phyloP scores from a whole-genome alignment of 495 filamentous ascomycete genomes.

The Podospora tetraspora region DNA sequence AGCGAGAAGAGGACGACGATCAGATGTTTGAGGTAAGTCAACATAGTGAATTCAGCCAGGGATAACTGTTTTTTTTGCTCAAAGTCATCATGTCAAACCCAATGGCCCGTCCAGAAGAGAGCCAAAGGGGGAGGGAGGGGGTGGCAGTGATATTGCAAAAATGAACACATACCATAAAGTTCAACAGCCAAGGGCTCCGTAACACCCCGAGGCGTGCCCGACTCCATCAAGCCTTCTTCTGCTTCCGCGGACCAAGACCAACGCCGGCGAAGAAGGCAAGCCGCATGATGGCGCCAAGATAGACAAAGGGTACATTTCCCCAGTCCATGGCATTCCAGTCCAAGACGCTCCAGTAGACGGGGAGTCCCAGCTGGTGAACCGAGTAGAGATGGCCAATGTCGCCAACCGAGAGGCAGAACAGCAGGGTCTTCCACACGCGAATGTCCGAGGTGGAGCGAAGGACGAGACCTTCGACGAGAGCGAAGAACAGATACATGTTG shows the following conservation, averaged over 20 bases:
- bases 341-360: conserved; percentile 52
- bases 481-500: conserved; percentile 62
- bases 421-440: conserved; percentile 57
- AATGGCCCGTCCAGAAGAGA: neutral
- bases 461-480: conserved; percentile 63
- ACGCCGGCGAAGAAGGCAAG: conserved; percentile 51
- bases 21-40: neutral
- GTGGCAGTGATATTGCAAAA: neutral
- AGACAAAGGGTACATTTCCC: conserved; percentile 61
- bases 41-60: neutral
- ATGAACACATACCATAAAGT: neutral
- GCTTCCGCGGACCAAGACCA: conserved; percentile 33
- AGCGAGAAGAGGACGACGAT: neutral
- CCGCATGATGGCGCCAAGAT: conserved; percentile 51
- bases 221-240: conserved; percentile 18
- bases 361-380: conserved; percentile 43
- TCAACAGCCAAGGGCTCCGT: neutral
- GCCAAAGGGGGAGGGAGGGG: neutral
- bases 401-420: conserved; percentile 57
- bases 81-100: neutral
- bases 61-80: neutral
- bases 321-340: conserved; percentile 61
- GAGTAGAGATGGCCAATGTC: conserved; percentile 65
- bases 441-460: conserved; percentile 57
- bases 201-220: neutral